Base-by-base conservation (phyloP, 2,329 filamentous ascomycete species). In the Colletotrichum noveboracense region DNA sequence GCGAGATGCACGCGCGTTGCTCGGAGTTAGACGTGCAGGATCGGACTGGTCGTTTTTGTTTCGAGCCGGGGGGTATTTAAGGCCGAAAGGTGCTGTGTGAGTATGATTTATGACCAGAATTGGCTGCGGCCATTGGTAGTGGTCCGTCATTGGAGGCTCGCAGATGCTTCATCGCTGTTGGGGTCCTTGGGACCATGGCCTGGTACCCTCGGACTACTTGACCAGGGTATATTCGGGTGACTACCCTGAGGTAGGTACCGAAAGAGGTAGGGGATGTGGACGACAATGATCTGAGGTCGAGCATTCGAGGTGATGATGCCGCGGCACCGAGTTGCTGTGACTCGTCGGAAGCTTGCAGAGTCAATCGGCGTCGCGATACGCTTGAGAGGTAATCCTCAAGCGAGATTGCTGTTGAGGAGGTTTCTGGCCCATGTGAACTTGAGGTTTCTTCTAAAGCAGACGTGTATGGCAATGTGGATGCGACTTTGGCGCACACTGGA, bases 391-490 rank as follows among this genome's bases (percentile, higher is more conserved):
- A 4, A 24, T 24, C 24, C 24, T 24, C 24, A 24, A 24, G 24
- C 24, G 24, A 4, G 24, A 24, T 24, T 13, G 5, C 32, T 38
- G 18, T 10, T 10, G 6, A n/a, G 38, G 5, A n/a, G 9, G 9
- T 18, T 6, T 48, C 18, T 48, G 16, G 38, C 38, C 1, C 10
- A 21, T 2, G 18, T 6, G 38, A 21, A 21, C 5, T 2, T 21
- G 38, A 6, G 3, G 18, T 48, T 12, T 10, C 10, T 21, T 48
- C 12, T 21, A 48, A 1, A n/a, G 18, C 1, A 48, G 18, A 48
- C 16, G 5, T 1, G 36, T 0, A 5, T 18, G 36, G 8, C 1
- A 0, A 1, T 1, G 0, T 43, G 16, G 18, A 6, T 48, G 38
- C 18, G 5, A 48, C 3, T 12, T n/a, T 18, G 36, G 1, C 18